Conservation (phyloP, 345 rosid genomes). For the Eucalyptus dawsonii region DNA sequence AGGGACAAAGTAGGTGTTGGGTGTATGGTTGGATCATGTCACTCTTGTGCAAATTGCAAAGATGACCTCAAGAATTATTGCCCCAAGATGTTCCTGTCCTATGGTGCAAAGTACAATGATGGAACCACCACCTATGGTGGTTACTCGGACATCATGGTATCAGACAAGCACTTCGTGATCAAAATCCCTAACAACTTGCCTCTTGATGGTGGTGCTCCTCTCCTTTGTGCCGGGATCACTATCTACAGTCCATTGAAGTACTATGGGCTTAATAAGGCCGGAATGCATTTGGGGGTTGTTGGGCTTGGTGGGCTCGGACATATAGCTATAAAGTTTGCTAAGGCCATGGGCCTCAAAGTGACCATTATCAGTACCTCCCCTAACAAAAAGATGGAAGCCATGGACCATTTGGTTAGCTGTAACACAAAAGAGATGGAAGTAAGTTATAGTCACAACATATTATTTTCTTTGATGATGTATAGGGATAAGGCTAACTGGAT, state of each 20-base stretch:
- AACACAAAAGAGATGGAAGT: conserved; percentile 21
- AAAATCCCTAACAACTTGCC: conserved; percentile 34
- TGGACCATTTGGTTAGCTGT: conserved; percentile 16
- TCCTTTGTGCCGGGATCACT: conserved; percentile 58
- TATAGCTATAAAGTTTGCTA: conserved; percentile 32
- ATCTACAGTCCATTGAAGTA: conserved; percentile 53
- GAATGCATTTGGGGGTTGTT: conserved; percentile 18
- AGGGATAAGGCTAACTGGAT: background rate
- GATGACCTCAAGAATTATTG: background rate
- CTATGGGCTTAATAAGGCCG: conserved; percentile 11
- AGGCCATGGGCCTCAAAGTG: conserved; percentile 29
- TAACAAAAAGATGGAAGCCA: conserved; percentile 21
- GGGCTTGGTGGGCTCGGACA: conserved; percentile 42
- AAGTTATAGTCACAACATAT: background rate
- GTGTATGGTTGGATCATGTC: conserved; percentile 21
- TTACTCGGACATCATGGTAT: conserved; percentile 34
- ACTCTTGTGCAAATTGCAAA: background rate
- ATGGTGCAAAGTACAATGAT: background rate
- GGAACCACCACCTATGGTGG: conserved; percentile 22
- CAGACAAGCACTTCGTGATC: conserved; percentile 32
- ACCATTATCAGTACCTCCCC: conserved; percentile 37
- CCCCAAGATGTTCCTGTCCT: background rate
- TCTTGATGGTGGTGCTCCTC: conserved; percentile 42
- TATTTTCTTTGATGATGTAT: background rate
- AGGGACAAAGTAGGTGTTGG: conserved; percentile 30